phyloP scores from a whole-genome alignment of 2,329 filamentous ascomycete species.

The Aspergillus neoniger region DNA sequence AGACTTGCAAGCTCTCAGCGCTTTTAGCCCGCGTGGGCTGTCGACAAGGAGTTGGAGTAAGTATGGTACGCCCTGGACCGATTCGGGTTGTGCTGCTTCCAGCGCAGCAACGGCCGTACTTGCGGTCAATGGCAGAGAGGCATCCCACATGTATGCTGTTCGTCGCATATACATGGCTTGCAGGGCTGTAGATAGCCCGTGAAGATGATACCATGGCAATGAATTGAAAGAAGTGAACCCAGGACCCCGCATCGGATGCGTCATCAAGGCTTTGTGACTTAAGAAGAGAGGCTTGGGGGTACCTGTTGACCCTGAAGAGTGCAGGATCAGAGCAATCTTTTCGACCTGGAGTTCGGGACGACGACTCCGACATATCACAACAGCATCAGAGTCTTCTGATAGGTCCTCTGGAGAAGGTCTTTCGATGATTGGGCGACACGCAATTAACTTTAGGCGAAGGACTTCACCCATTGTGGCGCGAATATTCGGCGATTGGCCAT shows the following conservation, averaged over 20 bases:
- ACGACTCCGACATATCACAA: slow-evolving; percentile 22
- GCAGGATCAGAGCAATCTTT: slow-evolving; percentile 45
- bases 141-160: slow-evolving; percentile 46
- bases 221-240: slow-evolving; percentile 47
- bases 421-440: slow-evolving; percentile 29
- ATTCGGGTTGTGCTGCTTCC: slow-evolving; percentile 41
- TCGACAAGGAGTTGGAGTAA: slow-evolving; percentile 45
- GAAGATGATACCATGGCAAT: slow-evolving; percentile 49
- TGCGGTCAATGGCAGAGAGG: slow-evolving; percentile 42
- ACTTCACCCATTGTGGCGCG: slow-evolving; percentile 34
- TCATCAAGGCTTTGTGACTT: slow-evolving; percentile 45
- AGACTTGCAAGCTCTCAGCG: slow-evolving; percentile 40
- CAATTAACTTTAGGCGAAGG: slow-evolving; percentile 26
- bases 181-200: slow-evolving; percentile 45
- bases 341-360: slow-evolving; percentile 31
- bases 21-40: slow-evolving; percentile 36
- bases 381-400: slow-evolving; percentile 16
- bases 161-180: slow-evolving; percentile 50
- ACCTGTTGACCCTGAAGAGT: slow-evolving; percentile 54
- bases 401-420: slow-evolving; percentile 9
- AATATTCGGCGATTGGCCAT: slow-evolving; percentile 39
- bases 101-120: slow-evolving; percentile 39
- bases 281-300: slow-evolving; percentile 50
- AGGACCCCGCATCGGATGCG: slow-evolving; percentile 37
- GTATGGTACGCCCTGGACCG: slow-evolving; percentile 47